phyloP scores from a whole-genome alignment of 139 green algal species.

The Microglena sp. region DNA sequence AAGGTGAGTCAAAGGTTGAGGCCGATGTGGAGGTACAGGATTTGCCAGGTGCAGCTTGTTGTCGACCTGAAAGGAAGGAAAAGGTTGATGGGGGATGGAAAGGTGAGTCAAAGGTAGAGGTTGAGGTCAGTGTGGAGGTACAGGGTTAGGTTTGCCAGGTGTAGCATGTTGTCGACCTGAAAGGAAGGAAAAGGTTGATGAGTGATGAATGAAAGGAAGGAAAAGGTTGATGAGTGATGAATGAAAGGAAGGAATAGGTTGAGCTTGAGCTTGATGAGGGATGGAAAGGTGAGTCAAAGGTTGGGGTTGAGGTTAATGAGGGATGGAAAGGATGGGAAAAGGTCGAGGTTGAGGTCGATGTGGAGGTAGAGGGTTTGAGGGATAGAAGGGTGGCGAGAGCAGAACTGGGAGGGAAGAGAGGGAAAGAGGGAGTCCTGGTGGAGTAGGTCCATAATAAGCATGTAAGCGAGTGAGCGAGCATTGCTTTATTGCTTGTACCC shows the following conservation, averaged over 20 bases:
- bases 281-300: background rate
- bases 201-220: background rate
- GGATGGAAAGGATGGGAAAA: background rate
- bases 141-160: no score
- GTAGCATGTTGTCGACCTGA: no score
- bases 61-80: background rate
- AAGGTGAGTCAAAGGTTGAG: background rate
- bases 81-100: background rate
- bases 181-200: background rate
- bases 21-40: no score
- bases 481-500: no score
- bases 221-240: no score
- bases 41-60: slow-evolving; percentile 1
- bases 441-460: no score
- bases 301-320: background rate
- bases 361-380: no score
- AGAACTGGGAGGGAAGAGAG: no score
- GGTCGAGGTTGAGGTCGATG: background rate
- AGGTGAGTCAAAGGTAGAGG: background rate
- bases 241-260: background rate
- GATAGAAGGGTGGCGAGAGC: no score
- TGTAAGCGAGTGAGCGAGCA: no score
- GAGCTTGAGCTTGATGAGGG: background rate
- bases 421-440: no score
- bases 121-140: no score